Conservation (phyloP, 1,284 basidiomycete species). For the Chondrostereum purpureum region DNA sequence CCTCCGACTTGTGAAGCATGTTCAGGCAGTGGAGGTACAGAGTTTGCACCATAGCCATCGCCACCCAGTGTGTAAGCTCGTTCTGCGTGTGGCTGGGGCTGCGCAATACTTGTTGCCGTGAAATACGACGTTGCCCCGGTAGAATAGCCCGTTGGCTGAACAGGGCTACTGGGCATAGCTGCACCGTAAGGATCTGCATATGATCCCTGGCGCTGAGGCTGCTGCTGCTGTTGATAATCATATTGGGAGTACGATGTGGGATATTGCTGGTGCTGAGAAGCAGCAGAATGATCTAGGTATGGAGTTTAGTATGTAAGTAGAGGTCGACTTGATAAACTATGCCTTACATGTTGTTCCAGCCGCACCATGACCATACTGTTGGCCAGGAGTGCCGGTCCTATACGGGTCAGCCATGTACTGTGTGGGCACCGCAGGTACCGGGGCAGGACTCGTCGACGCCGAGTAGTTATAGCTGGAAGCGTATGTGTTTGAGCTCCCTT, state of each 20-base stretch:
- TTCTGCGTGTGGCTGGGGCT: constrained; percentile 29
- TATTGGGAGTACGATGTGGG: constrained; percentile 40
- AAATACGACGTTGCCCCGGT: constrained; percentile 23
- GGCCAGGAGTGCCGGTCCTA: constrained; percentile 20
- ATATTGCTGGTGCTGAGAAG: constrained; percentile 45
- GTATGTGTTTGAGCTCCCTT: constrained; percentile 22
- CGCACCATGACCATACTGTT: constrained; percentile 48
- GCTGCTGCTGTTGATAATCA: constrained; percentile 23
- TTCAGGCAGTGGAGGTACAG: constrained; percentile 34
- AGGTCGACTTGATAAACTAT: constrained; percentile 3
- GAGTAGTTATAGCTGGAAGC: constrained; percentile 32
- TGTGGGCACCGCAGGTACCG: constrained; percentile 15
- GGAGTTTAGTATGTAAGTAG: constrained; percentile 10
- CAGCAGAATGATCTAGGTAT: constrained; percentile 43
- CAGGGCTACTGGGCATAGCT: constrained; percentile 13
- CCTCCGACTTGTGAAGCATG: constrained; percentile 19
- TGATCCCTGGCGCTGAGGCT: constrained; percentile 12
- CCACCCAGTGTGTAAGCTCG: constrained; percentile 54
- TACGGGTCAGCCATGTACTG: constrained; percentile 27
- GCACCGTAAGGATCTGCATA: constrained; percentile 5
- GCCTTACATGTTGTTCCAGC: constrained; percentile 51
- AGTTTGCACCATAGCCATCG: constrained; percentile 45
- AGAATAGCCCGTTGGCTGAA: constrained; percentile 17
- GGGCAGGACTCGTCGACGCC: constrained; percentile 15
- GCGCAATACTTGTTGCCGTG: constrained; percentile 26